Evolutionary conservation across 805 yeast species (phyloP).

Genomic region (Pichia occidentalis): DNA sequence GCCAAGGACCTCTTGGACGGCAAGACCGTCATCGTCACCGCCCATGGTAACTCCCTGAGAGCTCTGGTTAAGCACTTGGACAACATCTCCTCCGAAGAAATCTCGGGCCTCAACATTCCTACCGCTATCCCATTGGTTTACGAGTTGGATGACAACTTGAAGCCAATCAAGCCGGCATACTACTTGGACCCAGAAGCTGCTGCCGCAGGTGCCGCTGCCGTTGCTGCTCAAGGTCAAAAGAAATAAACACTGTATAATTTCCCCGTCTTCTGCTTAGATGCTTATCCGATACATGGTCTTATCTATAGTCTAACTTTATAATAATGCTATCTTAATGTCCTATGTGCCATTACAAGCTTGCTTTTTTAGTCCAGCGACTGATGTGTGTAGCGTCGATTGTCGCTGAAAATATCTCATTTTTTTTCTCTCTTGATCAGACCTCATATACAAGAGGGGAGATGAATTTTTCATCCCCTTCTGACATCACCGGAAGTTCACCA

Average conservation of each 20-base stretch:
- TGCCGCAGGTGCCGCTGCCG: slow-evolving; percentile 99
- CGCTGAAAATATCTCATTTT: no score
- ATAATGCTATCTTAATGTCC: no score
- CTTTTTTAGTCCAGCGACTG: no score
- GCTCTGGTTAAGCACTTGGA: slow-evolving; percentile 95
- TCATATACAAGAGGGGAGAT: no score
- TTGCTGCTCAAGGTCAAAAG: slow-evolving; percentile 91
- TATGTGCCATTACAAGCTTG: no score
- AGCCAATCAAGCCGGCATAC: slow-evolving; percentile 89
- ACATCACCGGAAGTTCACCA: no score
- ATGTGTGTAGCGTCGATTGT: no score
- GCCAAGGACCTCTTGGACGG: slow-evolving; percentile 76
- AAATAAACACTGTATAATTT: slow-evolving; percentile 28
- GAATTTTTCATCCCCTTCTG: no score
- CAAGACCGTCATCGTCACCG: slow-evolving; percentile 89
- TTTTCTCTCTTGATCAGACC: no score
- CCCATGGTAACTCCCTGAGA: slow-evolving; percentile 98
- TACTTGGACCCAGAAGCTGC: slow-evolving; percentile 99
- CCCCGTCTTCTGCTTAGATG: no score
- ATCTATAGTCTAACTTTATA: no score
- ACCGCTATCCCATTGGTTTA: slow-evolving; percentile 97
- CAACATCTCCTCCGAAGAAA: slow-evolving; percentile 83
- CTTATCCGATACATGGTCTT: no score
- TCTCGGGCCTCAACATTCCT: slow-evolving; percentile 93
- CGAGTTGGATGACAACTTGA: slow-evolving; percentile 81